Evolutionary conservation across 305 asterid genomes (phyloP).

Genomic region (Fraxinus ornus): DNA sequence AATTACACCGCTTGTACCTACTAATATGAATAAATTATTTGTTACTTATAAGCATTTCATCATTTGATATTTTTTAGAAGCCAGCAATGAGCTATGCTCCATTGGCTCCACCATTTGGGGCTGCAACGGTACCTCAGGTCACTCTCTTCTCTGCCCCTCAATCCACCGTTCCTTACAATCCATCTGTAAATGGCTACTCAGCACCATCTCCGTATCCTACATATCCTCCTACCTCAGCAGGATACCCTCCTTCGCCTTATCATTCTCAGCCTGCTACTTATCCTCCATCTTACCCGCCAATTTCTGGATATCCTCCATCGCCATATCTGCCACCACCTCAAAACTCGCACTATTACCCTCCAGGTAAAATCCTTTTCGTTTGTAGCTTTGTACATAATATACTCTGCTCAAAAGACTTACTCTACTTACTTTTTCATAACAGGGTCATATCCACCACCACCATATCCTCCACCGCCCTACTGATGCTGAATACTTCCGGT

Average conservation of each 20-base stretch:
- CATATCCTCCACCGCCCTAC: conserved; percentile 73
- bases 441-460: conserved; percentile 67
- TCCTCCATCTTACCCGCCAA: conserved; percentile 22
- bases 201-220: conserved; percentile 36
- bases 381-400: not conserved
- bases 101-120: conserved; percentile 50
- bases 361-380: conserved; percentile 40
- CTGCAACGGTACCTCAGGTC: conserved; percentile 31
- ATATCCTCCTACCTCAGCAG: conserved; percentile 46
- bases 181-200: conserved; percentile 30
- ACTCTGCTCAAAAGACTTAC: conserved; percentile 4
- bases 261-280: not conserved
- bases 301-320: conserved; percentile 37
- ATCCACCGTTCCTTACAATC: conserved; percentile 33
- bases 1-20: not conserved
- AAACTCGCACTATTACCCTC: conserved; percentile 49
- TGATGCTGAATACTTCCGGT: conserved; percentile 28
- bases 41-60: not conserved
- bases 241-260: conserved; percentile 36
- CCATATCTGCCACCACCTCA: conserved; percentile 60
- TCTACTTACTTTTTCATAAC: conserved; percentile 2
- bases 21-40: not conserved
- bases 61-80: conserved; percentile 49
- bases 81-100: conserved; percentile 50
- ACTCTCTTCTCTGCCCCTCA: conserved; percentile 55